phyloP scores from a whole-genome alignment of 2,329 filamentous ascomycete species.

The Graphilbum fragrans region DNA sequence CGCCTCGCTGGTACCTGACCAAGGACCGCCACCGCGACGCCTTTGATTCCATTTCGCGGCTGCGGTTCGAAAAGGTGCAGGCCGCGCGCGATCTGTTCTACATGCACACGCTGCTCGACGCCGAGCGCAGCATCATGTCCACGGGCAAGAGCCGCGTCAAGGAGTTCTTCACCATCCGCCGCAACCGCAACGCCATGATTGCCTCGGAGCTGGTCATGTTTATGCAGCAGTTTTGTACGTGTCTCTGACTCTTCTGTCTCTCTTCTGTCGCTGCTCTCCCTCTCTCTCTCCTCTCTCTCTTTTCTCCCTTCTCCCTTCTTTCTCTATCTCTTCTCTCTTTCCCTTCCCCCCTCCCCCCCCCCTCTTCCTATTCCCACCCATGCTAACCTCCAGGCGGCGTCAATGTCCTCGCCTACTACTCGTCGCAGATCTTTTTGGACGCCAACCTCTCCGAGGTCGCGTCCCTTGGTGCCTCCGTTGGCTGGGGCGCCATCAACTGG shows the following conservation, averaged over 20 bases:
- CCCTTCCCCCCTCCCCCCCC: neutral
- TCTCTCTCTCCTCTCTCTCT: neutral
- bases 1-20: slow-evolving; percentile 55
- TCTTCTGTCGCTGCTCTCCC: neutral
- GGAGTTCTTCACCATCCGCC: slow-evolving; percentile 45
- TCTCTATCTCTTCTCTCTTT: neutral
- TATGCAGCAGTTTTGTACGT: slow-evolving; percentile 44
- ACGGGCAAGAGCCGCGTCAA: slow-evolving; percentile 39
- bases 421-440: slow-evolving; percentile 30
- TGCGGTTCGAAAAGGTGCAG: slow-evolving; percentile 47
- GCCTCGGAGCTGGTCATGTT: slow-evolving; percentile 60
- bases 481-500: slow-evolving; percentile 45
- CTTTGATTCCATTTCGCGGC: slow-evolving; percentile 39
- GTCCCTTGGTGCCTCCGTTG: slow-evolving; percentile 28
- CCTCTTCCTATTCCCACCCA: neutral
- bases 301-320: neutral
- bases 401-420: slow-evolving; percentile 34
- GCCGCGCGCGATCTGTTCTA: slow-evolving; percentile 52
- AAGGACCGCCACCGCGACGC: slow-evolving; percentile 42
- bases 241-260: no score
- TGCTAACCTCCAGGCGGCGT: neutral
- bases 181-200: slow-evolving; percentile 48
- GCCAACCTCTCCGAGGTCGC: slow-evolving; percentile 25
- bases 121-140: slow-evolving; percentile 23
- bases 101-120: slow-evolving; percentile 37